These are phyloP conservation scores for Yarrowia osloensis DNA, from an alignment of 805 yeast species.

Conservation along the genomic window DNA sequence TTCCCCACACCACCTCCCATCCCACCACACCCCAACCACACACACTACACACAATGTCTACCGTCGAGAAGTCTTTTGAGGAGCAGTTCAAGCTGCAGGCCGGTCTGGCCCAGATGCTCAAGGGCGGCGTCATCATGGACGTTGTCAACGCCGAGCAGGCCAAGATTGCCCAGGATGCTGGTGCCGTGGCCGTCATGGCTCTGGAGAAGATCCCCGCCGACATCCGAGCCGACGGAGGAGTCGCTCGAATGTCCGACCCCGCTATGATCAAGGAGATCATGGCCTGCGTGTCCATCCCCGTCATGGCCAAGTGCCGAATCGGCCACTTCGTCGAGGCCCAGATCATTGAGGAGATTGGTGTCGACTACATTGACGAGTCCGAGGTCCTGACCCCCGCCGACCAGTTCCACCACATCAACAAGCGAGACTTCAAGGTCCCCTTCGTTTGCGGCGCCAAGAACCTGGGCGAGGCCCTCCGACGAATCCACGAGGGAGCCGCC, in stretches of 20 bases:
- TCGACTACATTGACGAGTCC: constrained; percentile 81
- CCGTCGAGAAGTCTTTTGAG: constrained; percentile 30
- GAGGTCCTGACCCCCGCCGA: constrained; percentile 86
- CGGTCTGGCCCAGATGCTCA: constrained; percentile 84
- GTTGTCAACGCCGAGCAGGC: constrained; percentile 83
- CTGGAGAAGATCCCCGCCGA: constrained; percentile 83
- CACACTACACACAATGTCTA: constrained; percentile 20
- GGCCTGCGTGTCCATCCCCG: constrained; percentile 57
- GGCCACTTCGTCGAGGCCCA: constrained; percentile 85
- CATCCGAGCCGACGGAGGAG: constrained; percentile 78
- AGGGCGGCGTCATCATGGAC: constrained; percentile 57
- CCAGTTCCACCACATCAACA: constrained; percentile 62
- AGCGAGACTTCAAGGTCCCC: constrained; percentile 64
- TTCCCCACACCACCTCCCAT: constrained; percentile 27
- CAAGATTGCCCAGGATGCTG: constrained; percentile 74
- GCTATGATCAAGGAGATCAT: constrained; percentile 72
- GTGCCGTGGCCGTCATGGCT: constrained; percentile 91
- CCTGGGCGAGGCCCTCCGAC: constrained; percentile 78
- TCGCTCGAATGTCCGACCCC: constrained; percentile 86
- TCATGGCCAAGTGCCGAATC: constrained; percentile 84
- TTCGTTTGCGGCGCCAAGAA: constrained; percentile 84
- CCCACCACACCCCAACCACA: not conserved
- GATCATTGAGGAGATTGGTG: constrained; percentile 66
- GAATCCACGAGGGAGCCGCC: constrained; percentile 81
- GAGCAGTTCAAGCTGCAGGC: constrained; percentile 52